phyloP scores from a whole-genome alignment of 352 stramenopile genomes.

The Pythium volutum region DNA sequence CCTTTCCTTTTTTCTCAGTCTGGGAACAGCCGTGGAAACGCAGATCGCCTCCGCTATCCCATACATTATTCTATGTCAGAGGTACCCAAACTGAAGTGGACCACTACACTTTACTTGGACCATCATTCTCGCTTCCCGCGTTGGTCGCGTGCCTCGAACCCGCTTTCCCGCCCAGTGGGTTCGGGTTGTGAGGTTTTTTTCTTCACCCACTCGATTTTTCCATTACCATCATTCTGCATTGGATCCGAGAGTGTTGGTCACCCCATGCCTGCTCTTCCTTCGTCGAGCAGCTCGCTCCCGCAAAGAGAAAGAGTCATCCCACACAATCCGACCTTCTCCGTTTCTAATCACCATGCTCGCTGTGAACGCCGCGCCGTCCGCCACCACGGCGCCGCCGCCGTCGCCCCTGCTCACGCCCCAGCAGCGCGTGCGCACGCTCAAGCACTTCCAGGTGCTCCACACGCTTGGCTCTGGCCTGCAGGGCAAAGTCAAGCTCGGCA shows the following conservation, averaged over 20 bases:
- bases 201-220: conserved; percentile 31
- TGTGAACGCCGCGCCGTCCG: conserved; percentile 4
- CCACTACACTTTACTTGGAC: conserved; percentile 2
- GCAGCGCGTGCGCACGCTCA: conserved; percentile 50
- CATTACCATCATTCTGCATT: conserved; percentile 30
- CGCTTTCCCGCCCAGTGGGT: neutral
- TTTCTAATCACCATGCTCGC: conserved; percentile 5
- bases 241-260: conserved; percentile 29
- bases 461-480: conserved; percentile 79
- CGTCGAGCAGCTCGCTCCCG: neutral
- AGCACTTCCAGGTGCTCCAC: conserved; percentile 72
- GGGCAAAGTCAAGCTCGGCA: conserved; percentile 88
- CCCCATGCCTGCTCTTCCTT: too few species aligned
- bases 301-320: neutral
- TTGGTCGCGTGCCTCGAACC: neutral
- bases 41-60: neutral
- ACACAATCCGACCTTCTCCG: neutral
- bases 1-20: conserved; percentile 3
- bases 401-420: conserved; percentile 10
- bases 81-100: conserved; percentile 8
- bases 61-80: neutral
- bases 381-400: conserved; percentile 9
- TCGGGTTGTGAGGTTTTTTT: conserved; percentile 3
- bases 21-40: conserved; percentile 9
- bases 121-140: conserved; percentile 1